Percentiles rank a stretch among this genome's conserved stretches.
phyloP scores from a whole-genome alignment of 768 basidiomycete genomes.

The Xanthoconium stramineum region DNA sequence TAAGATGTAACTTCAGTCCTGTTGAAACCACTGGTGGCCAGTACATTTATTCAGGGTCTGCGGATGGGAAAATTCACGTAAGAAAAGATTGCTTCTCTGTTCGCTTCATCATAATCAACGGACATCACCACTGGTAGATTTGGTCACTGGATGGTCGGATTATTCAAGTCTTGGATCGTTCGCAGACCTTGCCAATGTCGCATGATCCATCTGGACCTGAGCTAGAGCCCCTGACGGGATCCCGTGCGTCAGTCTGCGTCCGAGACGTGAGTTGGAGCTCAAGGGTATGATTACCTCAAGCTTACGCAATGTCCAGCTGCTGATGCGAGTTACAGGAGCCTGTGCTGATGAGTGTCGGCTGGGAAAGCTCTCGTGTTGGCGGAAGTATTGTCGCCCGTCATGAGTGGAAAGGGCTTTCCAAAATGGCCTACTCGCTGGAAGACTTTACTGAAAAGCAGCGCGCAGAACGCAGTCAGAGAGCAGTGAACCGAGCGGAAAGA shows the following conservation, averaged over 20 bases:
- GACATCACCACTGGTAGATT: constrained; percentile 49
- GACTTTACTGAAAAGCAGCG: constrained; percentile 66
- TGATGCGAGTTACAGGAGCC: constrained; percentile 57
- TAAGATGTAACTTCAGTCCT: constrained; percentile 96
- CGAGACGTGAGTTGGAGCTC: constrained; percentile 97
- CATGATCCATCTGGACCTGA: constrained; percentile 71
- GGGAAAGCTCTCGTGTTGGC: constrained; percentile 58
- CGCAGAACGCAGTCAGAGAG: constrained; percentile 32
- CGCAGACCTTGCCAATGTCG: constrained; percentile 64
- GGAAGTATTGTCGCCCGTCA: constrained; percentile 86
- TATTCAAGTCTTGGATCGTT: constrained; percentile 81
- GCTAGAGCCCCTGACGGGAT: constrained; percentile 27
- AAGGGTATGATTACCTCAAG: constrained; percentile 41
- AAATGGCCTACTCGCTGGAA: constrained; percentile 62
- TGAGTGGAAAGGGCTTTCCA: constrained; percentile 92
- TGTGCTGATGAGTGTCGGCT: constrained; percentile 87
- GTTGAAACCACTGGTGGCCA: constrained; percentile 85
- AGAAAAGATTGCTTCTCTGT: constrained; percentile 19
- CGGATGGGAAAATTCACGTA: constrained; percentile 84
- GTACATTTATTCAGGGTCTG: constrained; percentile 93
- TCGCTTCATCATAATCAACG: constrained; percentile 1
- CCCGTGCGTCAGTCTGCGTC: constrained; percentile 53
- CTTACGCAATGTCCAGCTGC: not conserved
- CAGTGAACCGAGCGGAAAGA: constrained; percentile 7
- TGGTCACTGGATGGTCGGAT: constrained; percentile 92